A percentile compares a stretch with the other conserved stretches of the same genome.
Evolutionary conservation across 2,329 filamentous ascomycete genomes (phyloP).

Genomic region (Pleoardoris graminearum): DNA sequence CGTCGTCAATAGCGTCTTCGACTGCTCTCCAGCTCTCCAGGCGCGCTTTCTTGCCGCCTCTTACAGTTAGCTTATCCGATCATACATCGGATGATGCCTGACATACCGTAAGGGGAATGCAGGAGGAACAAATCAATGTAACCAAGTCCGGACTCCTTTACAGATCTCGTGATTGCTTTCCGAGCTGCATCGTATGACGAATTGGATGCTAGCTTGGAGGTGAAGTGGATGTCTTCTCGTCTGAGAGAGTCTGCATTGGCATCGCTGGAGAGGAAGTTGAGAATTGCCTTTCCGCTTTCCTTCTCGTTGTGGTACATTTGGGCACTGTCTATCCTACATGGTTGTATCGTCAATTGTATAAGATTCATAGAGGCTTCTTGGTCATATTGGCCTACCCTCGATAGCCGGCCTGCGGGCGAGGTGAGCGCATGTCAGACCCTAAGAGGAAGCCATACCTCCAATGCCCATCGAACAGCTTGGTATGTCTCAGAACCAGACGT

Average conservation of each 20-base stretch:
- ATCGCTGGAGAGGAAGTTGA: slow-evolving; percentile 55
- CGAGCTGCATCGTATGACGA: slow-evolving; percentile 69
- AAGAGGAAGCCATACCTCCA: slow-evolving; percentile 53
- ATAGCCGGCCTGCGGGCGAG: slow-evolving; percentile 50
- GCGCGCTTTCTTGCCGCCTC: slow-evolving; percentile 68
- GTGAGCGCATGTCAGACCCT: slow-evolving; percentile 14
- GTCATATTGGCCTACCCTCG: slow-evolving; percentile 40
- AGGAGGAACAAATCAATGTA: slow-evolving; percentile 81
- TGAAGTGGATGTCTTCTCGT: slow-evolving; percentile 76
- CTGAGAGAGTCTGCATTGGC: slow-evolving; percentile 57
- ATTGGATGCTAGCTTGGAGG: slow-evolving; percentile 74
- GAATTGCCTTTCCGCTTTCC: slow-evolving; percentile 68
- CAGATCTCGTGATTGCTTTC: slow-evolving; percentile 65
- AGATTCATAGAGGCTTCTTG: no score
- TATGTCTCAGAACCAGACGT: slow-evolving; percentile 65
- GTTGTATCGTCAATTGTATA: slow-evolving; percentile 27
- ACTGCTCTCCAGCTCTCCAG: slow-evolving; percentile 75
- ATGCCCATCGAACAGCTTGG: slow-evolving; percentile 60
- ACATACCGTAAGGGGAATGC: slow-evolving; percentile 79
- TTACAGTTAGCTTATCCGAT: no score
- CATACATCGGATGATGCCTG: no score
- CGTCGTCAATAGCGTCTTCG: slow-evolving; percentile 73
- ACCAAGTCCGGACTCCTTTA: slow-evolving; percentile 67
- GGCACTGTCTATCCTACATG: slow-evolving; percentile 58
- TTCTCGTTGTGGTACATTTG: slow-evolving; percentile 73